These are phyloP conservation scores for Coprinopsis marcescibilis DNA, from an alignment of 768 basidiomycete genomes.

Conservation along the genomic window DNA sequence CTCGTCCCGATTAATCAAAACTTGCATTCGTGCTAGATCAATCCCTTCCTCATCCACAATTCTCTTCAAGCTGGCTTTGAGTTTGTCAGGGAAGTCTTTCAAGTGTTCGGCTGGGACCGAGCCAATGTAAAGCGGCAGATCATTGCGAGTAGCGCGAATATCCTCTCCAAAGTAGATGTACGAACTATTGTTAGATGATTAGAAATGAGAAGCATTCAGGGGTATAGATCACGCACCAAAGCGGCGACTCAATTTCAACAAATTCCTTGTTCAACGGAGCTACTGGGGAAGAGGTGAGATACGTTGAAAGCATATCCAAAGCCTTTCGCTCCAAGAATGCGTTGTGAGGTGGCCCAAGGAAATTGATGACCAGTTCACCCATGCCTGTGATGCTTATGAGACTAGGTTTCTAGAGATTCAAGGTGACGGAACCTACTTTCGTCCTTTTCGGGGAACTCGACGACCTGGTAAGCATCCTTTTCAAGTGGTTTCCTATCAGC, in stretches of 20 bases:
- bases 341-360: constrained; percentile 70
- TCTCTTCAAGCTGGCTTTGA: constrained; percentile 62
- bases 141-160: constrained; percentile 61
- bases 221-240: constrained; percentile 51
- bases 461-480: constrained; percentile 49
- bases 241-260: constrained; percentile 84
- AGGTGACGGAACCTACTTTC: constrained; percentile 48
- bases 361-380: constrained; percentile 77
- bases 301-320: constrained; percentile 78
- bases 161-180: constrained; percentile 84
- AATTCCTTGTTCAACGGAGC: constrained; percentile 88
- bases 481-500: constrained; percentile 49
- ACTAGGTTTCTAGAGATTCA: constrained; percentile 3
- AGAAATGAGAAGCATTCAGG: neutral
- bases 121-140: constrained; percentile 72
- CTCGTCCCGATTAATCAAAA: constrained; percentile 83
- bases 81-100: constrained; percentile 59
- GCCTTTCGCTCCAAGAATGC: constrained; percentile 77
- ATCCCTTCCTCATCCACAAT: constrained; percentile 65
- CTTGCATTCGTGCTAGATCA: constrained; percentile 85
- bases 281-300: constrained; percentile 80
- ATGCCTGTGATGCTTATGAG: constrained; percentile 33
- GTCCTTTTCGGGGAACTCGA: constrained; percentile 96
- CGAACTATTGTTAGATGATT: constrained; percentile 40
- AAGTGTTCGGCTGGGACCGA: constrained; percentile 82